phyloP scores from a whole-genome alignment of 2,329 filamentous ascomycete species.

The Didymella lethalis region DNA sequence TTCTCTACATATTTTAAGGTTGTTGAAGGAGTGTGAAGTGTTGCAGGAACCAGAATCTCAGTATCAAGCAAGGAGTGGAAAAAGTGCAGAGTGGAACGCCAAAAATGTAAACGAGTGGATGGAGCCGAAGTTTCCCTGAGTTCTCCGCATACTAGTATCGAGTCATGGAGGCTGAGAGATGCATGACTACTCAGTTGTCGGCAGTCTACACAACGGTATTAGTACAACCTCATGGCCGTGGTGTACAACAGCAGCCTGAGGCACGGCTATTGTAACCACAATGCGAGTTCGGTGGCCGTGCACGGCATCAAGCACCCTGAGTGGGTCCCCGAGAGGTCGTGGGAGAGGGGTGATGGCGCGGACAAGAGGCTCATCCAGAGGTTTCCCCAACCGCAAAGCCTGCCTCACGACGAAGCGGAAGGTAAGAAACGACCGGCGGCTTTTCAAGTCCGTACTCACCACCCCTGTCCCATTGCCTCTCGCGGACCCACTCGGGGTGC shows the following conservation, averaged over 20 bases:
- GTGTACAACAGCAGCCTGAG: constrained; percentile 21
- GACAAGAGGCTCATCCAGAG: not conserved
- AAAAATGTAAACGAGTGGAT: not conserved
- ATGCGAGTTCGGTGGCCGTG: constrained; percentile 7
- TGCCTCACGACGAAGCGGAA: not conserved
- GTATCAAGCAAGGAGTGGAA: not conserved
- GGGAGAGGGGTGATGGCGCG: not conserved
- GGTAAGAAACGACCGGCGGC: not conserved
- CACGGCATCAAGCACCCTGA: not conserved
- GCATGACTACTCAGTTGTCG: not conserved
- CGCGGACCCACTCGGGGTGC: not conserved
- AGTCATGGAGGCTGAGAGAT: not conserved
- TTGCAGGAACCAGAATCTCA: not conserved
- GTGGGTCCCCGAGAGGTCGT: not conserved
- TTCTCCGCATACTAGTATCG: too few relatives aligned
- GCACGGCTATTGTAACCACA: constrained; percentile 20
- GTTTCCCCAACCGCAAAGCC: not conserved
- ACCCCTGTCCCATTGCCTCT: not conserved
- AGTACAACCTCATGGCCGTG: constrained; percentile 3
- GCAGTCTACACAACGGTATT: not conserved
- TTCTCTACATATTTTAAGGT: not conserved
- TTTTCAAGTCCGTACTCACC: not conserved
- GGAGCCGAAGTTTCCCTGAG: not conserved
- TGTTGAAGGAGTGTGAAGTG: not conserved
- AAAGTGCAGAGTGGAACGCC: not conserved